Evolutionary conservation across 805 yeast species (phyloP).

Genomic region (Nakazawaea wyomingensis): DNA sequence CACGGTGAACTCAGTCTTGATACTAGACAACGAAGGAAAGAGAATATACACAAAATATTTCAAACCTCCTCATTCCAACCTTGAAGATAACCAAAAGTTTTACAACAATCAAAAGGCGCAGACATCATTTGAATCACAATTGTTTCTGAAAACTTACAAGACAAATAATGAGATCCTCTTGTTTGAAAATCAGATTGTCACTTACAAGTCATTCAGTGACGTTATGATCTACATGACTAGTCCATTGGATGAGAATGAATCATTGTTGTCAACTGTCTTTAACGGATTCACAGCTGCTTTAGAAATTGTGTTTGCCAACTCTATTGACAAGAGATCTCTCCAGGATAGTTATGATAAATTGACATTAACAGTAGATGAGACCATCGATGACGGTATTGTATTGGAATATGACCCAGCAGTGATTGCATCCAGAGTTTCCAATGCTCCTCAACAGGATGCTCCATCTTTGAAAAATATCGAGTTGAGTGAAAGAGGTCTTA

Average conservation of each 20-base stretch:
- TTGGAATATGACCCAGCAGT: conserved; percentile 85
- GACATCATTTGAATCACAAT: conserved; percentile 64
- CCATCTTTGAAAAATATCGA: conserved; percentile 56
- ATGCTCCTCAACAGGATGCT: conserved; percentile 69
- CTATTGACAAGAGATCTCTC: conserved; percentile 73
- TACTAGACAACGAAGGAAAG: conserved; percentile 77
- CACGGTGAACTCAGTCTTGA: conserved; percentile 72
- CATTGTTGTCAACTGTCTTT: conserved; percentile 67
- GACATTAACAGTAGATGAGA: conserved; percentile 82
- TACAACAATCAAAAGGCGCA: conserved; percentile 48
- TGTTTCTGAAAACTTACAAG: conserved; percentile 74
- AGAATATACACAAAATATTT: conserved; percentile 85
- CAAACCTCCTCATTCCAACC: conserved; percentile 49
- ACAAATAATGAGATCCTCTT: conserved; percentile 76
- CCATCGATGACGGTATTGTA: conserved; percentile 89
- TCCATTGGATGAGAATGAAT: conserved; percentile 78
- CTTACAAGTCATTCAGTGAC: conserved; percentile 85
- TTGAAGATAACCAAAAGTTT: conserved; percentile 25
- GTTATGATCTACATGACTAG: conserved; percentile 68
- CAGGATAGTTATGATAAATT: conserved; percentile 83
- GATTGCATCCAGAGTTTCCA: conserved; percentile 88
- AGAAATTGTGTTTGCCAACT: conserved; percentile 63
- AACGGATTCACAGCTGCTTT: conserved; percentile 77
- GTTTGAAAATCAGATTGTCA: conserved; percentile 71
- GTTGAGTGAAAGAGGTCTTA: conserved; percentile 66